Percentiles rank a stretch among this genome's conserved stretches.
phyloP scores from a whole-genome alignment of 495 filamentous ascomycete species.

The Xylaria scruposa region DNA sequence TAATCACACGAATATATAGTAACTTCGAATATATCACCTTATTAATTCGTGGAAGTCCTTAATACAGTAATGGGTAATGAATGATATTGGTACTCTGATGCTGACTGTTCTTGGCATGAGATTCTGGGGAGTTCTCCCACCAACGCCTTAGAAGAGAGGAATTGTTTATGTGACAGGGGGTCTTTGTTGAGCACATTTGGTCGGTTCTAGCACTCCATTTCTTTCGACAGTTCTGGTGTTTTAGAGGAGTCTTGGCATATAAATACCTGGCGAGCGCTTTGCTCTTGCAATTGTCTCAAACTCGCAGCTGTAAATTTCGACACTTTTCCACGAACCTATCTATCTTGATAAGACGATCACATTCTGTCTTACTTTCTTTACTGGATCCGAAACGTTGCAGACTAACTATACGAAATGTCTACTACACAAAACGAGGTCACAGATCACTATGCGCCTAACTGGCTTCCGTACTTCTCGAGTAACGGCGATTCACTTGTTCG shows the following conservation, averaged over 20 bases:
- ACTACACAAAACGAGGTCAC: not conserved
- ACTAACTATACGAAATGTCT: not conserved
- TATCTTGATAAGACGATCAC: not conserved
- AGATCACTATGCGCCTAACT: constrained; percentile 15
- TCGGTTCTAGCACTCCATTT: not conserved
- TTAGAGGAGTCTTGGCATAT: not conserved
- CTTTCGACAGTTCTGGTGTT: not conserved
- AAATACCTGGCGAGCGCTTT: not conserved
- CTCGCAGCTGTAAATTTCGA: not conserved
- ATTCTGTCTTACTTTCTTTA: not conserved
- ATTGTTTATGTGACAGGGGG: not conserved
- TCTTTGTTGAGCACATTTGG: not conserved
- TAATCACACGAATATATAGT: not conserved
- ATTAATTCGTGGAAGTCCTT: not conserved
- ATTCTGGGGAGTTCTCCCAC: not conserved
- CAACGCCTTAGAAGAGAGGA: not conserved
- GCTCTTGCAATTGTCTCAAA: not conserved
- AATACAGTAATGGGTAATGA: not conserved
- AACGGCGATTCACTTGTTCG: not conserved
- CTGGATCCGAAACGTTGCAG: not conserved
- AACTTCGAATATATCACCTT: not conserved
- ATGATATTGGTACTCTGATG: not conserved
- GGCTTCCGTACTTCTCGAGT: not conserved
- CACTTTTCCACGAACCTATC: not conserved
- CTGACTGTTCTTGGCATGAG: not conserved